phyloP scores from a whole-genome alignment of 495 filamentous ascomycete genomes.

The Chaetomium cochliodes region DNA sequence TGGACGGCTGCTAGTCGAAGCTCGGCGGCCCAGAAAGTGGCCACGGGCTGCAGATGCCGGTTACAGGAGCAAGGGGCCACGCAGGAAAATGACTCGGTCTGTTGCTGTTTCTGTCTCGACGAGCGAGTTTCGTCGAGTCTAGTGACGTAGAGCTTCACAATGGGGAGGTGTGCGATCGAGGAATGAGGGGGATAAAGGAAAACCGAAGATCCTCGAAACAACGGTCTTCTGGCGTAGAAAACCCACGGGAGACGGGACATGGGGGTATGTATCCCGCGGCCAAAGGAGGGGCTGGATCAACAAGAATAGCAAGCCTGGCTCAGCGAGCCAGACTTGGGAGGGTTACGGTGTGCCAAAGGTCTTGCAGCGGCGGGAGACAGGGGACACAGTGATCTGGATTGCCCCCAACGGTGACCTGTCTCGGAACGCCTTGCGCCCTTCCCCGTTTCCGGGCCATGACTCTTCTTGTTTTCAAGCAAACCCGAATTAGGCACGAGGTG shows the following conservation, averaged over 20 bases:
- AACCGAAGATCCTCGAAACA: constrained; percentile 17
- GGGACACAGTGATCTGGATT: constrained; percentile 11
- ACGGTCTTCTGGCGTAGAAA: constrained; percentile 17
- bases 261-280: constrained; percentile 1
- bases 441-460: neutral
- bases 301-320: constrained; percentile 23
- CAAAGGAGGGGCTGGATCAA: constrained; percentile 21
- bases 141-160: constrained; percentile 3
- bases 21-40: constrained; percentile 33
- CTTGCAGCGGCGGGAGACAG: constrained; percentile 20
- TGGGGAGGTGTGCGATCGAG: neutral
- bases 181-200: constrained; percentile 8
- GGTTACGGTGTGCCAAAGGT: constrained; percentile 23
- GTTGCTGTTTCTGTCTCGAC: constrained; percentile 24
- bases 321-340: constrained; percentile 6
- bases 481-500: no score
- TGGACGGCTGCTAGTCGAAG: constrained; percentile 28
- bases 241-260: constrained; percentile 15
- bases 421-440: constrained; percentile 12
- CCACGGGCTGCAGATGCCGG: constrained; percentile 27
- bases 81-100: constrained; percentile 18
- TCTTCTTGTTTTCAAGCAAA: constrained; percentile 1
- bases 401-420: neutral
- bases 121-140: constrained; percentile 7
- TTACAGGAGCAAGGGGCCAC: constrained; percentile 20